Base-by-base conservation (phyloP, 1,139 yeast genomes). In the Taphrina betulina region DNA sequence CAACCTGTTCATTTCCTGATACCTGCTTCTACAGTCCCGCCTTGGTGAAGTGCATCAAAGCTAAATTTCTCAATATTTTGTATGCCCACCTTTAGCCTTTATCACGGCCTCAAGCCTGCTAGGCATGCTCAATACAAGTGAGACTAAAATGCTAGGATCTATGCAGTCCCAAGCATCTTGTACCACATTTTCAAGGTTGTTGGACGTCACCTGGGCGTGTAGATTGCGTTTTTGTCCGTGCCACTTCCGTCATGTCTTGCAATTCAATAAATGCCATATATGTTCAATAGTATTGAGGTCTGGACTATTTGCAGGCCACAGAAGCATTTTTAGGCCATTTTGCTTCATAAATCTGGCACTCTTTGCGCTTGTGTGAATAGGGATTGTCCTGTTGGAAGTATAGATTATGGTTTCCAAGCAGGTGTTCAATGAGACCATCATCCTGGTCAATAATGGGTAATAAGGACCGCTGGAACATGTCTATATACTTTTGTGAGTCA, bases 31-130 rank as follows among this genome's bases (percentile, higher is more conserved):
- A n/a, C n/a, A n/a, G n/a, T n/a, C n/a, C n/a, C n/a, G n/a, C n/a
- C n/a, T n/a, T n/a, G n/a, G n/a, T n/a, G n/a, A n/a, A n/a, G n/a
- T n/a, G n/a, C n/a, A n/a, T n/a, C n/a, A n/a, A n/a, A n/a, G n/a
- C n/a, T n/a, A 34, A 17, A 36, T n/a, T 4, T 36, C 10, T 16
- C 22, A 36, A 36, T 36, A 36, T 36, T 36, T 36, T 17, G 41
- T 36, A 36, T 36, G 41, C 12, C 41, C 41, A 5, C 41, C 41
- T 36, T n/a, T n/a, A n/a, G n/a, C n/a, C n/a, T n/a, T n/a, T n/a
- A n/a, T n/a, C n/a, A n/a, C n/a, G n/a, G n/a, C n/a, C n/a, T n/a
- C n/a, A n/a, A n/a, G n/a, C n/a, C n/a, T n/a, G n/a, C n/a, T n/a
- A n/a, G n/a, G n/a, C n/a, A n/a, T n/a, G n/a, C n/a, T n/a, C n/a